phyloP scores from a whole-genome alignment of 352 stramenopile genomes.

The Pythium periplocum region DNA sequence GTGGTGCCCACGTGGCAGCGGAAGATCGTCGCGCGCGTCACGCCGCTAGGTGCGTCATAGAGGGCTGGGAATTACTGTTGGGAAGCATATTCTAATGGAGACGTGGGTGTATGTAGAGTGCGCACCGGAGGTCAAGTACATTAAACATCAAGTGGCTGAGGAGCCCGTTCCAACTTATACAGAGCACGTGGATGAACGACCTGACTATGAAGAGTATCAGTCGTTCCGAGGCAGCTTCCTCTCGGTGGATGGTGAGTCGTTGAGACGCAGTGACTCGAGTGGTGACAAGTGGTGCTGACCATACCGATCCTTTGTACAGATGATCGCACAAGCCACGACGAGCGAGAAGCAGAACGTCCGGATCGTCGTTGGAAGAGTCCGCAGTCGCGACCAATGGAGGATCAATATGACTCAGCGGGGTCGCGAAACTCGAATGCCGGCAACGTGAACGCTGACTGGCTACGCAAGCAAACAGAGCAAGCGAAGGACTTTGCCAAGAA shows the following conservation, averaged over 20 bases:
- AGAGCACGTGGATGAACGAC: background rate
- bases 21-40: conserved; percentile 70
- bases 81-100: no score
- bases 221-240: conserved; percentile 6
- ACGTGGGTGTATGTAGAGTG: conserved; percentile 18
- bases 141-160: conserved; percentile 11
- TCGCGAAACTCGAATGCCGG: background rate
- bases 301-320: no score
- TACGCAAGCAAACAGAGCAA: conserved; percentile 82
- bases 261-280: no score
- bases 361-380: conserved; percentile 3
- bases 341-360: background rate
- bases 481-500: conserved; percentile 87
- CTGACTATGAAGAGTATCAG: conserved; percentile 13
- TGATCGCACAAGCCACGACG: background rate
- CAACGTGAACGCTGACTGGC: conserved; percentile 27
- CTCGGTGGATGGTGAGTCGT: conserved; percentile 4
- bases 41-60: conserved; percentile 31
- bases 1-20: conserved; percentile 53
- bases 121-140: conserved; percentile 36
- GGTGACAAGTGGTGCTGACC: no score
- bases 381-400: background rate
- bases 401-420: no score
- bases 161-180: conserved; percentile 9
- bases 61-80: no score